These are phyloP conservation scores for Picea sitchensis DNA, from an alignment of 75 land plant species.

Conservation along the genomic window DNA sequence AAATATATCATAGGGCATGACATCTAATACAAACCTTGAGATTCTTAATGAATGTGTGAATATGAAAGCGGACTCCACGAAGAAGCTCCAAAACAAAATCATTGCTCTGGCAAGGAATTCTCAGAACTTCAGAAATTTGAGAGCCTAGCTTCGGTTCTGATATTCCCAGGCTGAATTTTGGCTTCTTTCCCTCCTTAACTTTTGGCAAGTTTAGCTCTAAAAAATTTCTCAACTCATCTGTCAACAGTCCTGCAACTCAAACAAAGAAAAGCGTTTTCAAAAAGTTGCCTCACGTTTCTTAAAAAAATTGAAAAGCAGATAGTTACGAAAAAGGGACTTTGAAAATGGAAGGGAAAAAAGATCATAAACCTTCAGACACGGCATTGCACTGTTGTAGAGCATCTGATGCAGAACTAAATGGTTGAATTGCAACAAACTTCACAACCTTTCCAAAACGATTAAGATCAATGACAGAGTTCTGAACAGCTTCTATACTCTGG, in stretches of 20 bases:
- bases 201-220: constrained; percentile 92
- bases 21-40: constrained; percentile 52
- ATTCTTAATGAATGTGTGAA: constrained; percentile 75
- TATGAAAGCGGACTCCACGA: constrained; percentile 85
- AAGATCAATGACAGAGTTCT: constrained; percentile 74
- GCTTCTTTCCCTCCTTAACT: constrained; percentile 82
- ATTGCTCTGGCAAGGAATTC: constrained; percentile 83
- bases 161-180: constrained; percentile 73
- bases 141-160: constrained; percentile 89
- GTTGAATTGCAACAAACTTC: constrained; percentile 75
- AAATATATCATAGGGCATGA: no score
- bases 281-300: not conserved
- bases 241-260: constrained; percentile 55
- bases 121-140: constrained; percentile 65
- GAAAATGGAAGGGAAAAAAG: no score
- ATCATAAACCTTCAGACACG: constrained; percentile 73
- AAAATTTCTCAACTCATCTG: constrained; percentile 81
- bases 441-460: constrained; percentile 91
- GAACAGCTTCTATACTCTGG: constrained; percentile 86
- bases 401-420: constrained; percentile 83
- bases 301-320: not conserved
- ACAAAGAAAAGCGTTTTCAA: not conserved
- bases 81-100: constrained; percentile 87
- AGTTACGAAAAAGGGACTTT: no score
- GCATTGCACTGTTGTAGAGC: constrained; percentile 93